A percentile compares a stretch with the other conserved stretches of the same genome.
These are phyloP conservation scores for Trypanosoma theileri DNA, from an alignment of 208 protist genomes.

Conservation along the genomic window DNA sequence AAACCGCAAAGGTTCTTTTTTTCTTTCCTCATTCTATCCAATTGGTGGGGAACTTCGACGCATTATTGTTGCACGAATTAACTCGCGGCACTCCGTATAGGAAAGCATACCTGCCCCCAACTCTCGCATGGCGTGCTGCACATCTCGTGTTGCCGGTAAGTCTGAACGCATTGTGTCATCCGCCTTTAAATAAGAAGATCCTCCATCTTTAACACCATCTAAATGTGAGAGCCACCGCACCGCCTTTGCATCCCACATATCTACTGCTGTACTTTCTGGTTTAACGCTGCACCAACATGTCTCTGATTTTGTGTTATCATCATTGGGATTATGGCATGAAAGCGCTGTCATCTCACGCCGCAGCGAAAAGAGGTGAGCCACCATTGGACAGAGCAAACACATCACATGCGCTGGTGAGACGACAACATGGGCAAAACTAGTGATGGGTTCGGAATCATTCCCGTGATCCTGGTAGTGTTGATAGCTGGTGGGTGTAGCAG, in stretches of 20 bases:
- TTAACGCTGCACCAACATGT: too few species aligned
- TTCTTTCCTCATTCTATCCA: conserved; percentile 28
- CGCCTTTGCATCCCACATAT: conserved; percentile 40
- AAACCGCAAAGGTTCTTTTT: too few species aligned
- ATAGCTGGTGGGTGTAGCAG: neutral
- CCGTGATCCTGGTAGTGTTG: neutral
- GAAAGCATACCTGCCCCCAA: conserved; percentile 36
- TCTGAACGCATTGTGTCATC: conserved; percentile 2
- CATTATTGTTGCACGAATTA: conserved; percentile 60
- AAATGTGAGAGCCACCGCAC: conserved; percentile 16
- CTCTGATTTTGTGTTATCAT: neutral
- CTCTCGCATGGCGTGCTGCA: conserved; percentile 14
- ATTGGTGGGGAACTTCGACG: conserved; percentile 60
- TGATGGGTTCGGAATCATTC: conserved; percentile 8
- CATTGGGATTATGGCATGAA: too few species aligned
- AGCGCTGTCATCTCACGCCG: conserved; percentile 23
- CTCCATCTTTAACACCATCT: neutral
- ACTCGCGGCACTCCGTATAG: conserved; percentile 72
- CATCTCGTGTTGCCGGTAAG: conserved; percentile 5
- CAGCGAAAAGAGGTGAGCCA: conserved; percentile 63
- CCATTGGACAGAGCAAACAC: conserved; percentile 59
- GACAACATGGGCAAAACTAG: conserved; percentile 24
- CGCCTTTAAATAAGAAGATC: neutral
- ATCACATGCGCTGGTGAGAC: conserved; percentile 52
- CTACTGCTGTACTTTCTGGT: neutral